Evolutionary conservation across 2,329 filamentous ascomycete species (phyloP), one percentile per base, ranked within the genome.

Genomic region (Pseudohalonectria lignicola): DNA sequence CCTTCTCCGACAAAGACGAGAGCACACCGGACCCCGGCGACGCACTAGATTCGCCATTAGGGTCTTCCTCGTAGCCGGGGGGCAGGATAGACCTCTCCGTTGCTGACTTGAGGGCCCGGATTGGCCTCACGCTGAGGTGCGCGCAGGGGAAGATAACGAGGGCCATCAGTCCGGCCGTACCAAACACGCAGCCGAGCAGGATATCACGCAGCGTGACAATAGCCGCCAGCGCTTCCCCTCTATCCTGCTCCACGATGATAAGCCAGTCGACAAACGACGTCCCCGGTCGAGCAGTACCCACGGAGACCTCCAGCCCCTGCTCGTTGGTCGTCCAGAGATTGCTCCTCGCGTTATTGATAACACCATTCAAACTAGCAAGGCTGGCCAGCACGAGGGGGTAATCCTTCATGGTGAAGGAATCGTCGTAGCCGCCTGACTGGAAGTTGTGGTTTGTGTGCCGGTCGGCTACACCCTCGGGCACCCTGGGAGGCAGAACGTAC

Each of bases 121-220:
- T 94, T 0, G 88, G 88, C 47, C 79, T 66, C 34, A 92, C 86
- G 35, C 83, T 83, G 42, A 82, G 74, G 53, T 94, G 87, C 2
- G 87, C 86, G 28, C 87, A 76, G 0, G 87, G 86, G 28, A 88
- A 71, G 3, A 86, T 69, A 2, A 93, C 55, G 8, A 93, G 44
- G 3, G 87, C 54, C 37, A 93, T 73, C 4, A 82, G 67, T 0
- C 81, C 87, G 11, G 80, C 71, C 0, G 86, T 90, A 1, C 82
- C 85, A 53, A 94, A 93, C 0, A 94, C 82, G 43, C 86, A 94
- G 5, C 77, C 85, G 2, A 94, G 60, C 2, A 95, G 71, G 36
- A 94, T 85, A 34, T 81, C 79, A 16, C 84, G 76, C n/a, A 94
- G 66, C 16, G 76, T 78, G 20, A 67, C 60, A 41, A 94, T 87